Evolutionary conservation across 768 basidiomycete species (phyloP), one percentile per base, ranked within the genome.

Genomic region (Tremella fuciformis): DNA sequence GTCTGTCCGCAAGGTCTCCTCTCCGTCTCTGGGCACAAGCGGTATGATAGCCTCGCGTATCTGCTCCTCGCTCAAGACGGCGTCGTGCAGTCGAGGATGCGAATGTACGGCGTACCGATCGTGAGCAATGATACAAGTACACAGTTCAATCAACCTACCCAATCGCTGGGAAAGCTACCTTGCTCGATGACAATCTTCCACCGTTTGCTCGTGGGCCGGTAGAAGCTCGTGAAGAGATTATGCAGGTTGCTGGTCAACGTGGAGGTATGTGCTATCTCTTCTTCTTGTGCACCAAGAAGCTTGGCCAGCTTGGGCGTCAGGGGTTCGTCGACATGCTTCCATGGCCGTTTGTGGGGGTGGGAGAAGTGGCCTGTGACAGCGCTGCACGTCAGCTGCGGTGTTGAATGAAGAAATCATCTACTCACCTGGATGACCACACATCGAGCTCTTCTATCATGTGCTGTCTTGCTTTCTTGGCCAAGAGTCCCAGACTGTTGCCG

Each of bases 141-240:
- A n/a, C n/a, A n/a, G n/a, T n/a, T n/a, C n/a, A n/a, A n/a, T n/a
- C n/a, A 41, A 74, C 84, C 64, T 56, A 89, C 94, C 81, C 91
- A 88, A 82, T 99, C 96, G 76, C 90, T 93, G 69, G 96, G 93
- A 78, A 99, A 99, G 1, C 93, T 92, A 59, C 83, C 86, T 41
- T 85, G 85, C 80, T 99, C 96, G 79, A 90, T 94, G 57, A 99
- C 80, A 75, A 99, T 91, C 82, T 93, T 98, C 81, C 83, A 91
- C 53, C 92, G 85, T 63, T 82, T 81, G 54, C 83, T 70, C 24
- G 88, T 91, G 18, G 96, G 96, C 58, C 87, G 86, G 79, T 97
- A 98, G 79, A 99, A 98, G 22, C 86, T 85, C 73, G 85, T 83
- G 85, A 97, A 89, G 84, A 96, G 86, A 61, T 93, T 84, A 80